These are phyloP conservation scores for Tolypocladium inflatum DNA, from an alignment of 2,329 filamentous ascomycete species.

Conservation along the genomic window DNA sequence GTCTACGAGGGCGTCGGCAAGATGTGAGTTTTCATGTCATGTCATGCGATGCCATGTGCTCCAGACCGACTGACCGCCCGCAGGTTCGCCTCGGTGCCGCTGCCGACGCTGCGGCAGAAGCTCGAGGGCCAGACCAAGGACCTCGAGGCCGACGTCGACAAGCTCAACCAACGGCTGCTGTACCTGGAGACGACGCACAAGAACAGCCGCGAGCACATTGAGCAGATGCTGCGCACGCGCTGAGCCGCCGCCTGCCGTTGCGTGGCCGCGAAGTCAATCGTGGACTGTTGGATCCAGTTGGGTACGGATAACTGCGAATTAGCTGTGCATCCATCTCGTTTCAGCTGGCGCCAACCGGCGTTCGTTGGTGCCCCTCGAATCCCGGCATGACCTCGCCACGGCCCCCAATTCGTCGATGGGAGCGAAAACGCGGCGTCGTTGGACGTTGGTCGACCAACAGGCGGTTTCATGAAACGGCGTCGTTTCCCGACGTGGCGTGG, in stretches of 20 bases:
- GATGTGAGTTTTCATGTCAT: constrained; percentile 54
- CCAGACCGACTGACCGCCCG: background rate
- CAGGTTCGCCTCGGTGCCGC: constrained; percentile 82
- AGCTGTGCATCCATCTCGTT: background rate
- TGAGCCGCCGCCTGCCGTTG: constrained; percentile 4
- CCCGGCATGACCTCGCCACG: background rate
- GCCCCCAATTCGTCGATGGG: background rate
- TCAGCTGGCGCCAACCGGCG: background rate
- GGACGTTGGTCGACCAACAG: background rate
- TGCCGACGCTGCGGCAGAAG: constrained; percentile 63
- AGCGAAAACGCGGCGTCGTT: background rate
- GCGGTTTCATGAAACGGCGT: background rate
- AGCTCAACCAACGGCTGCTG: constrained; percentile 77
- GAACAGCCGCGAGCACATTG: constrained; percentile 85
- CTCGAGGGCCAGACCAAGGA: constrained; percentile 66
- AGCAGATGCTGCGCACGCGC: constrained; percentile 66
- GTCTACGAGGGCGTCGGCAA: constrained; percentile 96
- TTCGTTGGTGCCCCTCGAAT: background rate
- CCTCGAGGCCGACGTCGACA: constrained; percentile 67
- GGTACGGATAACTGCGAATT: background rate
- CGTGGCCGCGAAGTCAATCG: background rate
- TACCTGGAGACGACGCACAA: constrained; percentile 93
- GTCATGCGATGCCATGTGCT: background rate
- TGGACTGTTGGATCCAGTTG: background rate
- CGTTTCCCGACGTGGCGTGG: background rate